These are phyloP conservation scores for Cryphonectria carpinicola DNA, from an alignment of 2,329 filamentous ascomycete species.

Conservation along the genomic window DNA sequence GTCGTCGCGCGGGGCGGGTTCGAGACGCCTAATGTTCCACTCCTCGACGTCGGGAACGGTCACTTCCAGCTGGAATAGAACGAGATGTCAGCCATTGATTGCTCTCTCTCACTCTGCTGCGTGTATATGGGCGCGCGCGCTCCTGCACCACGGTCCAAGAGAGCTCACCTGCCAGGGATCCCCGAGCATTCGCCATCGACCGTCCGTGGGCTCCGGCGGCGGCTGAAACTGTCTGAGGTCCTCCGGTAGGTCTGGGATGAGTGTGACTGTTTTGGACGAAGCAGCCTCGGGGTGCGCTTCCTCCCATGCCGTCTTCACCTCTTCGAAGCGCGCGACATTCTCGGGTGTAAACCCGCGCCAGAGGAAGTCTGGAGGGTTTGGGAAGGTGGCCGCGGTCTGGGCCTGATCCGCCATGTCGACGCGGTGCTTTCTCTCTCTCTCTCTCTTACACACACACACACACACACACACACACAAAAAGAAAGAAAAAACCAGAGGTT, in stretches of 20 bases:
- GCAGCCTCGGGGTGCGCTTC: slow-evolving; percentile 36
- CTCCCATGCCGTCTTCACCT: slow-evolving; percentile 46
- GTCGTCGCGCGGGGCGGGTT: slow-evolving; percentile 50
- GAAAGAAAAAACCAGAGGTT: not conserved
- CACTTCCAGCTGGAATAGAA: slow-evolving; percentile 54
- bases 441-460: too few species aligned
- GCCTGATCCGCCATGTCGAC: slow-evolving; percentile 61
- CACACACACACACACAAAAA: not conserved
- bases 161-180: slow-evolving; percentile 59
- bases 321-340: slow-evolving; percentile 64
- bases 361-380: slow-evolving; percentile 79
- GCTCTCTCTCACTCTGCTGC: not conserved
- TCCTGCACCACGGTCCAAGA: slow-evolving; percentile 22
- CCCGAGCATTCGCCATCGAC: slow-evolving; percentile 77
- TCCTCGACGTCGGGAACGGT: slow-evolving; percentile 69
- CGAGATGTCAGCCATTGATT: not conserved
- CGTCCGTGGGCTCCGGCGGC: slow-evolving; percentile 71
- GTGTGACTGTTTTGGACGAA: slow-evolving; percentile 36
- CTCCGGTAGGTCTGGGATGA: slow-evolving; percentile 60
- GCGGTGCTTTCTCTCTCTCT: not conserved
- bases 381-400: slow-evolving; percentile 65
- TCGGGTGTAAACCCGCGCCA: slow-evolving; percentile 84
- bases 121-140: not conserved
- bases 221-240: slow-evolving; percentile 81
- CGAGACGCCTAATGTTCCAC: slow-evolving; percentile 71